phyloP scores from a whole-genome alignment of 208 protist species.

The Leishmania mexicana region DNA sequence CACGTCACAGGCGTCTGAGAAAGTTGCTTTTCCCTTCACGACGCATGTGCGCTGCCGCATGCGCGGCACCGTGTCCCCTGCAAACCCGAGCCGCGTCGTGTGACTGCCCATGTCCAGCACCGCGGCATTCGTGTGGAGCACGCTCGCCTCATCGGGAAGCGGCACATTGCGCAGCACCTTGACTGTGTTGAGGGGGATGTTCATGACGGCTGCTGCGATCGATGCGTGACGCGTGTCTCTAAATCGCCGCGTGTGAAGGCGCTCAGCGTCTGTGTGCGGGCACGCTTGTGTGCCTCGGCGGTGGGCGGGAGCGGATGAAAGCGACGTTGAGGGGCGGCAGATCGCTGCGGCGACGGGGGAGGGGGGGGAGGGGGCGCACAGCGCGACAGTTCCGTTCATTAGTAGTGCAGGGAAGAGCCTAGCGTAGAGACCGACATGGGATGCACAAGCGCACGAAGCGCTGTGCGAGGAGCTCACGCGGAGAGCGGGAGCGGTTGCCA shows the following conservation, averaged over 20 bases:
- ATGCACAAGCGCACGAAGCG: not conserved
- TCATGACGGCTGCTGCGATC: constrained; percentile 47
- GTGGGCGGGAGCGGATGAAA: not conserved
- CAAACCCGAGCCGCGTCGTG: constrained; percentile 84
- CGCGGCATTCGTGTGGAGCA: constrained; percentile 74
- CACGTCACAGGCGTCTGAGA: constrained; percentile 57
- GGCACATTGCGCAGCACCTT: constrained; percentile 87
- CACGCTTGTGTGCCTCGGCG: not conserved
- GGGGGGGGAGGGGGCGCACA: not conserved
- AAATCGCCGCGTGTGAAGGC: not conserved
- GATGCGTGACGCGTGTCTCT: not conserved
- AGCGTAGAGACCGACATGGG: not conserved
- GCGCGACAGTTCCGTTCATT: not conserved
- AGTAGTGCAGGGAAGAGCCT: not conserved
- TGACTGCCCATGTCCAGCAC: constrained; percentile 89
- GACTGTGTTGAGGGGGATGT: constrained; percentile 82
- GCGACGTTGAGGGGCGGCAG: not conserved
- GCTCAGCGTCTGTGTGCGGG: not conserved
- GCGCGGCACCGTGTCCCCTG: constrained; percentile 85
- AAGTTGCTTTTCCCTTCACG: constrained; percentile 35
- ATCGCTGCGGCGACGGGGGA: not conserved
- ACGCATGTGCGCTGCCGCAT: constrained; percentile 76
- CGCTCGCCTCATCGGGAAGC: constrained; percentile 85
- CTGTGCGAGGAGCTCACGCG: not conserved
- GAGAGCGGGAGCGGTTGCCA: not conserved